Conservation (phyloP, 2,329 filamentous ascomycete genomes). For the Celoporthe dispersa region DNA sequence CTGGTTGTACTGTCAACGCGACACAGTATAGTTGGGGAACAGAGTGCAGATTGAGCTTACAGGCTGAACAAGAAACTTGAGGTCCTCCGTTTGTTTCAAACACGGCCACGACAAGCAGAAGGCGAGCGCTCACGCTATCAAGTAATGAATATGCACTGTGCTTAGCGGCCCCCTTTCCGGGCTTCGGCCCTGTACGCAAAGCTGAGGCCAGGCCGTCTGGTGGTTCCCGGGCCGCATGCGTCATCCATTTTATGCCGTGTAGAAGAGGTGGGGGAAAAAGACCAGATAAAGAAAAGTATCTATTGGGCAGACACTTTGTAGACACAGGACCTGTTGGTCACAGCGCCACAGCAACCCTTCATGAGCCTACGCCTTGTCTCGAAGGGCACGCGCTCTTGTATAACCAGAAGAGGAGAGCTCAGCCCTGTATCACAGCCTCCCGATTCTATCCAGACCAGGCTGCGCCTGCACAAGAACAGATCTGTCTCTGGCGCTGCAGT, state of each 20-base stretch:
- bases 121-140: neutral
- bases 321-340: neutral
- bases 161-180: neutral
- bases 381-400: neutral
- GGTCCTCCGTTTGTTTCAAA: neutral
- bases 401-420: neutral
- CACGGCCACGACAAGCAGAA: neutral
- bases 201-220: neutral
- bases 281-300: neutral
- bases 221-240: neutral
- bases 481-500: neutral
- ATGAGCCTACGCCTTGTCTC: neutral
- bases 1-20: neutral
- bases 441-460: neutral
- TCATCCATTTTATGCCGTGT: conserved; percentile 1
- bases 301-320: neutral
- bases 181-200: too few species aligned
- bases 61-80: neutral
- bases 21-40: neutral
- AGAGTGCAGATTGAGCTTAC: neutral
- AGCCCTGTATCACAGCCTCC: neutral
- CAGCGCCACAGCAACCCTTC: neutral
- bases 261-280: neutral
- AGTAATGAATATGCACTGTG: too few species aligned
- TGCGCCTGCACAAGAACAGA: neutral